These are phyloP conservation scores for Pulicaria dysenterica DNA, from an alignment of 129 eudicot species.

Conservation along the genomic window DNA sequence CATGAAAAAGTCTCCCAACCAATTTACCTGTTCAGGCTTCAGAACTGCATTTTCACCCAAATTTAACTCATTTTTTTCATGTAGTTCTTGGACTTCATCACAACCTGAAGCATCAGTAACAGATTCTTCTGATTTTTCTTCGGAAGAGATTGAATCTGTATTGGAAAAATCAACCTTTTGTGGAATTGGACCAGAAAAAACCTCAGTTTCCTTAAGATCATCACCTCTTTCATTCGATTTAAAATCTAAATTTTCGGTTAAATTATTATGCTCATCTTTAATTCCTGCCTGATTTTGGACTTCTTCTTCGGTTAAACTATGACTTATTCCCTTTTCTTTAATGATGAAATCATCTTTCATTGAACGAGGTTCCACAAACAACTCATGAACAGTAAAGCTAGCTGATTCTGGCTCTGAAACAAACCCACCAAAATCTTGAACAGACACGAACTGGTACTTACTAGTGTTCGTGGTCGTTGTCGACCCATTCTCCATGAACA, in stretches of 20 bases:
- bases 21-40: conserved; percentile 19
- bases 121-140: conserved; percentile 30
- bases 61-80: conserved; percentile 18
- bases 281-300: conserved; percentile 10
- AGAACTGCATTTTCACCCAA: conserved; percentile 24
- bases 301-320: conserved; percentile 1
- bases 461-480: conserved; percentile 32
- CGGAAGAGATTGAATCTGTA: conserved; percentile 21
- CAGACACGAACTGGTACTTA: conserved; percentile 52
- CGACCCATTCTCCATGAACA: conserved; percentile 34
- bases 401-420: conserved; percentile 48
- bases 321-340: conserved; percentile 18
- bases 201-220: conserved; percentile 20
- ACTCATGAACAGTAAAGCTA: conserved; percentile 61
- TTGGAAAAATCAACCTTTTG: conserved; percentile 10
- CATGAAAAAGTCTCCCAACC: conserved; percentile 37
- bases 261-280: conserved; percentile 15
- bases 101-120: not conserved
- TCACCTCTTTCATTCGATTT: conserved; percentile 15
- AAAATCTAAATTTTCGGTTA: conserved; percentile 29
- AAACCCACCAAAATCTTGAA: conserved; percentile 50
- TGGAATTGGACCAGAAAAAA: conserved; percentile 13
- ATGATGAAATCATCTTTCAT: conserved; percentile 26
- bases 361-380: conserved; percentile 48
- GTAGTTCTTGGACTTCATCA: conserved; percentile 21